Base-by-base conservation (phyloP, 805 yeast genomes). In the Ogataea sp. region DNA sequence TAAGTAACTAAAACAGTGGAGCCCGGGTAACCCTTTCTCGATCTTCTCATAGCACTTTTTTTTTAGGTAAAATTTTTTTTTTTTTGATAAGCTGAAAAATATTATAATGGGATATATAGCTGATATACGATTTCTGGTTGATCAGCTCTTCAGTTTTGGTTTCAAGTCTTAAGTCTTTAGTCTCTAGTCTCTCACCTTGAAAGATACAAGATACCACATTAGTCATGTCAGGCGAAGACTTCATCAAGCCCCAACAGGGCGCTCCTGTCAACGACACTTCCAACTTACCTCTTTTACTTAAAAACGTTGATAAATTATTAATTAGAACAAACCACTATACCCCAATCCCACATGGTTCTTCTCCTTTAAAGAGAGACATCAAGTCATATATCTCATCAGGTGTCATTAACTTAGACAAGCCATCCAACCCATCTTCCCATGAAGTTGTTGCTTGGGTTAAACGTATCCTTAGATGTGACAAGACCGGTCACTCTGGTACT, bases 381-480 rank as follows among this genome's bases (percentile, higher is more conserved):
- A 85, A 85, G 65, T 73, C 85, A 26, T 93, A 93, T 64, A 72
- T 93, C 53, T 78, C 93, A 37, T 81, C 96, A 6, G 98, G 98
- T 73, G 95, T 93, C 38, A 90, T 93, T 61, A 93, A 93, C 70
- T 74, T 93, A 54, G 98, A 93, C 70, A 93, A 93, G 62, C 98
- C 98, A 51, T 85, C 96, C 21, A 93, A 93, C 65, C 98, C 98
- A 51, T 86, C 96, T 33, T 87, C 96, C 40, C 98, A 93, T 68
- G 98, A 93, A 71, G 98, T 93, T 59, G 98, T 93, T 55, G 98
- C 98, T 20, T 93, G 98, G 98, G 79, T 93, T 58, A 93, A 93
- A 71, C 76, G 97, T 64, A 93, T 93, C 52, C 73, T 93, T 56
- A 80, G 97, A 64, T 83, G 81, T 44, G 97, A 93, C 66, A 93